Evolutionary conservation across 177 flowering plant species (phyloP).

Genomic region (Tripterygium wilfordii): DNA sequence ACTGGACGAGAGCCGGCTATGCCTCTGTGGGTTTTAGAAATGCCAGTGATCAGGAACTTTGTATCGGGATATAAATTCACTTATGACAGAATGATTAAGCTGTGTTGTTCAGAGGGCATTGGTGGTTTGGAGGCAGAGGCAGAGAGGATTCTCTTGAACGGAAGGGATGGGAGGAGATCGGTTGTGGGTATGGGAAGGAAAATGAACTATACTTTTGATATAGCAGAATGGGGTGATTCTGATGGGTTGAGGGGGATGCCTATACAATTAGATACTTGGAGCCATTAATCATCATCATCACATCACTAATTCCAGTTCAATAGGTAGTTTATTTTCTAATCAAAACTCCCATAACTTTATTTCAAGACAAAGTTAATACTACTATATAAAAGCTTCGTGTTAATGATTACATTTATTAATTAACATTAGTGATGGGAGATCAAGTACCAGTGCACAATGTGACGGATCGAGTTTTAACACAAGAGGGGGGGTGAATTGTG

Average conservation of each 20-base stretch:
- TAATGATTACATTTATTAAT: no score
- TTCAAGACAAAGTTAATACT: no score
- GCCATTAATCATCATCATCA: no score
- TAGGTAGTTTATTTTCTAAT: no score
- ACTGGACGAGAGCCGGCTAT: constrained; percentile 40
- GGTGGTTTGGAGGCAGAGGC: constrained; percentile 41
- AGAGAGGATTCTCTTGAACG: constrained; percentile 68
- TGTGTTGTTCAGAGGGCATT: constrained; percentile 46
- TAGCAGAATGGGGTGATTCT: constrained; percentile 67
- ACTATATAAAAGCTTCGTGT: no score
- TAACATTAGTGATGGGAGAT: no score
- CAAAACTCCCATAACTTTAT: no score
- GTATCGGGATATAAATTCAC: constrained; percentile 40
- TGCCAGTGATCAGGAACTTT: constrained; percentile 61
- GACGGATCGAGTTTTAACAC: no score
- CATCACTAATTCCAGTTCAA: constrained; percentile 75
- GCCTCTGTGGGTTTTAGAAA: constrained; percentile 54
- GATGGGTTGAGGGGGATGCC: constrained; percentile 57
- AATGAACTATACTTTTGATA: constrained; percentile 70
- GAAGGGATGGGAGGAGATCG: constrained; percentile 57
- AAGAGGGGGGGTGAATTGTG: no score
- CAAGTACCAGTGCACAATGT: no score
- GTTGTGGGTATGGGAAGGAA: constrained; percentile 51
- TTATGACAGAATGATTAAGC: constrained; percentile 37
- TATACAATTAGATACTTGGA: no score